phyloP scores from a whole-genome alignment of 2,329 filamentous ascomycete genomes.

The Neocucurbitaria cava region DNA sequence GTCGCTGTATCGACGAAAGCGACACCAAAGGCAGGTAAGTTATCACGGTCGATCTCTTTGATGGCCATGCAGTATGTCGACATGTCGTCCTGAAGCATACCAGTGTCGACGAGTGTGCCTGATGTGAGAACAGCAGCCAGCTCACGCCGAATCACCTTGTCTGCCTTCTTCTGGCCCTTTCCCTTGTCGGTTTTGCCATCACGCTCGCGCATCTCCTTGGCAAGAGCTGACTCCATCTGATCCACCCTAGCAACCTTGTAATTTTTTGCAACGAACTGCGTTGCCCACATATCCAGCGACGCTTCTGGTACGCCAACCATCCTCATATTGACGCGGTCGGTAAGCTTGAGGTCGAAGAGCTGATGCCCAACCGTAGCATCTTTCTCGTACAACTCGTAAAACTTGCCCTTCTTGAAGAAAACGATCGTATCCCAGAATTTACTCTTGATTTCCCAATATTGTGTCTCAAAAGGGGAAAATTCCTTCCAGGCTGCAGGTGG shows the following conservation, averaged over 20 bases:
- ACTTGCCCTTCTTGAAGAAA: constrained; percentile 99
- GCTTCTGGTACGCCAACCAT: constrained; percentile 98
- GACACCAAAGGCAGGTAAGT: constrained; percentile 84
- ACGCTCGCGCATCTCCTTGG: constrained; percentile 98
- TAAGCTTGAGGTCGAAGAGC: constrained; percentile 96
- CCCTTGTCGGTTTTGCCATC: constrained; percentile 62
- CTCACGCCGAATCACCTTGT: constrained; percentile 93
- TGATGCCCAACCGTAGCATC: constrained; percentile 97
- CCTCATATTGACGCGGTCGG: constrained; percentile 97
- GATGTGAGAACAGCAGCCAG: constrained; percentile 89
- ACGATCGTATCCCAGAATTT: constrained; percentile 98
- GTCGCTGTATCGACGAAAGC: constrained; percentile 96
- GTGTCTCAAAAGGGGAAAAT: constrained; percentile 94
- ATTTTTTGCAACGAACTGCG: constrained; percentile 97
- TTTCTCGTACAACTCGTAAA: constrained; percentile 98
- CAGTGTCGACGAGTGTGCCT: constrained; percentile 91
- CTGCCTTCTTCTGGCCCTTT: constrained; percentile 65
- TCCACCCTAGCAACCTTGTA: constrained; percentile 97
- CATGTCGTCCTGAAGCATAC: constrained; percentile 98
- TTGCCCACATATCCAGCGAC: constrained; percentile 95
- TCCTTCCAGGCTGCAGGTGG: constrained; percentile 79
- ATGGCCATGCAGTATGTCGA: constrained; percentile 95
- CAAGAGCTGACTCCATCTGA: constrained; percentile 93
- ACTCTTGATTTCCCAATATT: constrained; percentile 99
- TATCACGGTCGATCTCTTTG: constrained; percentile 73